Conservation (phyloP, 2,329 filamentous ascomycete genomes). For the Berkeleyomyces rouxiae region DNA sequence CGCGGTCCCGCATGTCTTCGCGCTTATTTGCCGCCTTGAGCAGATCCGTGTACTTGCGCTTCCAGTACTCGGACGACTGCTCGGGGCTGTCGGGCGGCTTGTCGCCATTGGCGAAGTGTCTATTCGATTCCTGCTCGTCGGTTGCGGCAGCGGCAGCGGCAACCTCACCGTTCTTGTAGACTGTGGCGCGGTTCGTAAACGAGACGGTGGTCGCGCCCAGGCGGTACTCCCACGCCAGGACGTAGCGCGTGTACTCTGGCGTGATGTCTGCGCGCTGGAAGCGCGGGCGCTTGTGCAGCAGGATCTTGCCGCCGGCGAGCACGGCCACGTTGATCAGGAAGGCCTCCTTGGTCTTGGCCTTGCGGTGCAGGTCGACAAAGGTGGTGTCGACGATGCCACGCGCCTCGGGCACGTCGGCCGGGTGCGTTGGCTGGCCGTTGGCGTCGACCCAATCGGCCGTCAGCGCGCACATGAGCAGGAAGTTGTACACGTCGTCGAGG, state of each 20-base stretch:
- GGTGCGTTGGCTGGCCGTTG: constrained; percentile 26
- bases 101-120: constrained; percentile 3
- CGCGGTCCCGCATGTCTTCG: constrained; percentile 3
- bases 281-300: constrained; percentile 24
- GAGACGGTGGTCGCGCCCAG: constrained; percentile 6
- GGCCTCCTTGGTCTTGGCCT: constrained; percentile 33
- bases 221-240: constrained; percentile 11
- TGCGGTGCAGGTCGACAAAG: constrained; percentile 35
- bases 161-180: background rate
- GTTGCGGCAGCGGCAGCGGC: background rate
- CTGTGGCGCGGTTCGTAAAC: constrained; percentile 8
- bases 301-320: constrained; percentile 34
- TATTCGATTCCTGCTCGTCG: background rate
- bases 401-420: constrained; percentile 35
- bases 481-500: constrained; percentile 37
- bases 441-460: constrained; percentile 35
- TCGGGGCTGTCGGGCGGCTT: background rate
- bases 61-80: constrained; percentile 6
- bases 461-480: constrained; percentile 35
- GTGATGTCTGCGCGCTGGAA: constrained; percentile 10
- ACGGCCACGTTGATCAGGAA: constrained; percentile 45
- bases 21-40: constrained; percentile 1
- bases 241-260: constrained; percentile 4
- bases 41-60: constrained; percentile 11
- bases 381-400: constrained; percentile 35